phyloP scores from a whole-genome alignment of 2,329 filamentous ascomycete genomes.

The Claviceps sp. region DNA sequence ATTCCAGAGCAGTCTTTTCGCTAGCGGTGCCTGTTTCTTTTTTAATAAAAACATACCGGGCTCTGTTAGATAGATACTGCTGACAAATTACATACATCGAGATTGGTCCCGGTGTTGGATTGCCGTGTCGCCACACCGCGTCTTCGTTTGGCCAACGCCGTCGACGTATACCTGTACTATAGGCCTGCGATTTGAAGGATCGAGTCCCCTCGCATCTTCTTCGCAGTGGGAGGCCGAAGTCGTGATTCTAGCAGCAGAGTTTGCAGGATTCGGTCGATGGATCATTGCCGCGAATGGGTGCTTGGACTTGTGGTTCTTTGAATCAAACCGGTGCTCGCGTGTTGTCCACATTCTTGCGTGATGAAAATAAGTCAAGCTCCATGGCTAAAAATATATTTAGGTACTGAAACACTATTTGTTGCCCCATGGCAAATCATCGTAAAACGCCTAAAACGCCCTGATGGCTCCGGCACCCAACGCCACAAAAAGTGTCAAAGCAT shows the following conservation, averaged over 20 bases:
- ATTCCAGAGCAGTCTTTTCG: slow-evolving; percentile 70
- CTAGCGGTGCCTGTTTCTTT: slow-evolving; percentile 79
- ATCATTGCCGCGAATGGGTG: not conserved
- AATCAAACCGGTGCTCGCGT: not conserved
- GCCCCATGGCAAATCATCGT: not conserved
- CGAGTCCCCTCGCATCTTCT: too few relatives aligned
- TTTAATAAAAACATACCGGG: slow-evolving; percentile 43
- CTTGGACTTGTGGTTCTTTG: not conserved
- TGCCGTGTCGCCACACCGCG: too few relatives aligned
- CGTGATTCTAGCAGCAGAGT: too few relatives aligned
- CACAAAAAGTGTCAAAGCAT: slow-evolving; percentile 2
- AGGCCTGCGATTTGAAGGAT: too few relatives aligned
- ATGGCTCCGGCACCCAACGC: not conserved
- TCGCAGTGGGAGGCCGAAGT: too few relatives aligned
- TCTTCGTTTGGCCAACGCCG: too few relatives aligned
- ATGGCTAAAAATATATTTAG: slow-evolving; percentile 11
- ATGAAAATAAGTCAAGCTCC: slow-evolving; percentile 1
- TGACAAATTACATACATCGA: slow-evolving; percentile 37
- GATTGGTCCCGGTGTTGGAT: too few relatives aligned
- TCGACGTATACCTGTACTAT: too few relatives aligned
- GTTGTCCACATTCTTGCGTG: not conserved
- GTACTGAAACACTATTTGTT: slow-evolving; percentile 1
- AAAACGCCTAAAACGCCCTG: slow-evolving; percentile 1
- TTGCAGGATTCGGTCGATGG: too few relatives aligned
- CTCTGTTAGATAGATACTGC: slow-evolving; percentile 96